A percentile compares a stretch with the other conserved stretches of the same genome.
These are phyloP conservation scores for Bondarzewia mesenterica DNA, from an alignment of 1,284 basidiomycete species.

Conservation along the genomic window DNA sequence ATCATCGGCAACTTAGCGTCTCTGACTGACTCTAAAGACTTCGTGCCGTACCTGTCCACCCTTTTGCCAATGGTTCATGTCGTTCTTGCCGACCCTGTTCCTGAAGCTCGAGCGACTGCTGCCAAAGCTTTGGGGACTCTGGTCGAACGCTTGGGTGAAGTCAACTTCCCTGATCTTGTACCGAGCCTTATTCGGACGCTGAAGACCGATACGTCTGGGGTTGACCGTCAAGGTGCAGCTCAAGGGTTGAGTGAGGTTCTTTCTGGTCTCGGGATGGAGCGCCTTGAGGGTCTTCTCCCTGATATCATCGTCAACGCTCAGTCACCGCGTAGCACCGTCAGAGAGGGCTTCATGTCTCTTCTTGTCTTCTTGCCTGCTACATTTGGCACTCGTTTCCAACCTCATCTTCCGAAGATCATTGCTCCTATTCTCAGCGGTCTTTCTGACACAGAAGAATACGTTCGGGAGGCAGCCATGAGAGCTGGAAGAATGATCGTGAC, in stretches of 20 bases:
- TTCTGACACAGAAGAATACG: constrained; percentile 91
- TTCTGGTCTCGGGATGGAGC: constrained; percentile 93
- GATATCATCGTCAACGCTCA: constrained; percentile 91
- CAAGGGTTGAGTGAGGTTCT: constrained; percentile 97
- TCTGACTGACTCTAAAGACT: constrained; percentile 92
- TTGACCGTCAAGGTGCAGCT: constrained; percentile 95
- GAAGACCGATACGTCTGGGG: constrained; percentile 90
- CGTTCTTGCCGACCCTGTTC: constrained; percentile 92
- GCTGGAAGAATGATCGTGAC: constrained; percentile 99
- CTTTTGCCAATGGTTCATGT: constrained; percentile 89
- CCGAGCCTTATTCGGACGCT: constrained; percentile 85
- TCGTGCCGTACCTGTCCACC: constrained; percentile 88
- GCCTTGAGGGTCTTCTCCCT: constrained; percentile 90
- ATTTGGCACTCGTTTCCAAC: constrained; percentile 93
- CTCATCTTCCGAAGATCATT: constrained; percentile 92
- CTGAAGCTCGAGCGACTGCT: constrained; percentile 94
- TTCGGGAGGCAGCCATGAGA: constrained; percentile 94
- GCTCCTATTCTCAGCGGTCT: constrained; percentile 89
- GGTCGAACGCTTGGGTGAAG: constrained; percentile 93
- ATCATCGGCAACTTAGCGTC: constrained; percentile 96
- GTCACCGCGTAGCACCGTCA: constrained; percentile 84
- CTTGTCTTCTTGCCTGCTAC: constrained; percentile 95
- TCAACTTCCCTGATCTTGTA: constrained; percentile 93
- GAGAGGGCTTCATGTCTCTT: constrained; percentile 98
- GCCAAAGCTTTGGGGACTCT: constrained; percentile 97